phyloP scores from a whole-genome alignment of 306 rosid genomes.

The Dryas octopetala region DNA sequence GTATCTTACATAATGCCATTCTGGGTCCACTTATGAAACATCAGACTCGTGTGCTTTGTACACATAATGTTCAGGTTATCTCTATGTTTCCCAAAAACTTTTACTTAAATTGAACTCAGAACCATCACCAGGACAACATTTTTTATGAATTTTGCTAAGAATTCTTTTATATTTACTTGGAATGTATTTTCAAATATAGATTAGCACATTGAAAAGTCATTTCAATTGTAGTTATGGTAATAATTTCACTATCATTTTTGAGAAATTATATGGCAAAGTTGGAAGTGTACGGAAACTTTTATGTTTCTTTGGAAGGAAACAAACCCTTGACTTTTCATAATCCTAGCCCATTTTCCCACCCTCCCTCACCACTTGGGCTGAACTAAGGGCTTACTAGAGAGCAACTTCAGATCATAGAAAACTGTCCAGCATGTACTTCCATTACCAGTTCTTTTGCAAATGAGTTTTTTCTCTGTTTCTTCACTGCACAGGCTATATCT shows the following conservation, averaged over 20 bases:
- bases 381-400: not conserved
- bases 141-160: not conserved
- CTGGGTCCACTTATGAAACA: slow-evolving; percentile 70
- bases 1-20: slow-evolving; percentile 74
- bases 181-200: not conserved
- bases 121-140: not conserved
- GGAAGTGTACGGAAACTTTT: no score
- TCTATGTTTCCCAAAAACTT: slow-evolving; percentile 3
- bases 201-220: not conserved
- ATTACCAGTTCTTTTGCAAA: not conserved
- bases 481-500: slow-evolving; percentile 65
- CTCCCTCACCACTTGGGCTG: no score
- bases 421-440: not conserved
- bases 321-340: no score
- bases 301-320: no score
- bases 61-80: slow-evolving; percentile 81
- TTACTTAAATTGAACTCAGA: not conserved
- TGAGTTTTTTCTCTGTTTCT: not conserved
- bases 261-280: no score
- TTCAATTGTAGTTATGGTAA: not conserved
- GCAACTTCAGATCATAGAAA: not conserved
- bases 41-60: slow-evolving; percentile 71
- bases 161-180: not conserved
- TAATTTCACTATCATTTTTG: not conserved
- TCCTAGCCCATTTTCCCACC: no score